A percentile compares a stretch with the other conserved stretches of the same genome.
Evolutionary conservation across 306 rosid species (phyloP).

Genomic region (Inga laurina): DNA sequence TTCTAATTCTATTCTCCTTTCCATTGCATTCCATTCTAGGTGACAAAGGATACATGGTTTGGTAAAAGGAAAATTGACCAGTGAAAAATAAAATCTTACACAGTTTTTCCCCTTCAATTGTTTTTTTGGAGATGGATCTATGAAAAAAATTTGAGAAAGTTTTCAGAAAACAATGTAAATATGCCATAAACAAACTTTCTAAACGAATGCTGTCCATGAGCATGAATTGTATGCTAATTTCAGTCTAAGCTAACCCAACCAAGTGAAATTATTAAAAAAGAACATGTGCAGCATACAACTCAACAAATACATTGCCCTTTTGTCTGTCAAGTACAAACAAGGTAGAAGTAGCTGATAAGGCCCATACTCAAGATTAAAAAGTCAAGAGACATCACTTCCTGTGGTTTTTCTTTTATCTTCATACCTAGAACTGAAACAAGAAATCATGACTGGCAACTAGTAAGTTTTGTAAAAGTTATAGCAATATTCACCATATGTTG

Average conservation of each 20-base stretch:
- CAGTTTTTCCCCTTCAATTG: neutral
- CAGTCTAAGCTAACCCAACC: slow-evolving; percentile 1
- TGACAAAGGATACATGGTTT: neutral
- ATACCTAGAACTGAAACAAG: neutral
- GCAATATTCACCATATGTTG: slow-evolving; percentile 71
- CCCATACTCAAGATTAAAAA: neutral
- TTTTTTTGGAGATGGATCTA: neutral
- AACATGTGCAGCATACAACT: slow-evolving; percentile 1
- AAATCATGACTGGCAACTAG: neutral
- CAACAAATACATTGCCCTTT: neutral
- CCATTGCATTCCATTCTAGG: neutral
- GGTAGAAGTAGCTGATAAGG: neutral
- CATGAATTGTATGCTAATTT: slow-evolving; percentile 11
- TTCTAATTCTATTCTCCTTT: neutral
- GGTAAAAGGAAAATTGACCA: neutral
- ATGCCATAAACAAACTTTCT: slow-evolving; percentile 6
- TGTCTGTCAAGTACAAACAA: neutral
- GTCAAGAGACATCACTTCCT: neutral
- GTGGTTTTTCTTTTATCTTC: neutral
- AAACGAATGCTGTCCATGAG: neutral
- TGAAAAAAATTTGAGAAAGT: neutral
- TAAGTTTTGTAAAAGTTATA: neutral
- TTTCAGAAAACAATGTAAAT: slow-evolving; percentile 12
- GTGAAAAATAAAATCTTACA: neutral
- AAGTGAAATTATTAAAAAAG: neutral